Conservation (phyloP, 495 filamentous ascomycete species). For the Thermochaetoides thermophila region DNA sequence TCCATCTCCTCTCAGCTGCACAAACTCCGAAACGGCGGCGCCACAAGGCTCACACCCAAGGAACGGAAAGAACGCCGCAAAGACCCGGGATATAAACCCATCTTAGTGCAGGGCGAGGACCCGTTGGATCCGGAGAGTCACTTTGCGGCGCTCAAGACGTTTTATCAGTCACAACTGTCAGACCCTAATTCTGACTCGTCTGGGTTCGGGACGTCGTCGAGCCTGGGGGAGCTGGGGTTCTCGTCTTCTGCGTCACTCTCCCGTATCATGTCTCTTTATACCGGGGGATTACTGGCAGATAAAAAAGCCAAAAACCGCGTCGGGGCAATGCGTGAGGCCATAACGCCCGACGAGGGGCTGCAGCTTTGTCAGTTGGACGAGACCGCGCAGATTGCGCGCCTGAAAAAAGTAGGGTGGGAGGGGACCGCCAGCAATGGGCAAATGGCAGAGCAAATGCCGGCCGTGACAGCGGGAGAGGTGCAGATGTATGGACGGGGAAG, state of each 20-base stretch:
- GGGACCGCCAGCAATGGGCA: conserved; percentile 24
- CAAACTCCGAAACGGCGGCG: conserved; percentile 40
- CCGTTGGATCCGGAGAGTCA: conserved; percentile 29
- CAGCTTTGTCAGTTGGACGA: conserved; percentile 35
- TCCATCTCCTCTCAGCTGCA: conserved; percentile 71
- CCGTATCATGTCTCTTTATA: conserved; percentile 84
- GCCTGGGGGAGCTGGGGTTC: conserved; percentile 49
- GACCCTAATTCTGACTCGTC: conserved; percentile 35
- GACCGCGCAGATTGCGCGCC: conserved; percentile 32
- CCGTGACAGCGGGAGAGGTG: conserved; percentile 22
- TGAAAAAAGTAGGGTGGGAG: conserved; percentile 28
- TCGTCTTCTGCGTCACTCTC: conserved; percentile 65
- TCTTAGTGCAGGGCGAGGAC: conserved; percentile 7
- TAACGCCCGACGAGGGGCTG: conserved; percentile 53
- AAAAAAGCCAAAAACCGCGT: conserved; percentile 56
- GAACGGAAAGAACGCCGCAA: conserved; percentile 31
- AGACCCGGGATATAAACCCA: conserved; percentile 17
- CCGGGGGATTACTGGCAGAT: conserved; percentile 40
- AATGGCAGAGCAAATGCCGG: conserved; percentile 26
- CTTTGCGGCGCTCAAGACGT: conserved; percentile 46
- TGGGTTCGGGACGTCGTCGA: conserved; percentile 36
- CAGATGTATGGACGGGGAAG: conserved; percentile 34
- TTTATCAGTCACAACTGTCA: conserved; percentile 58
- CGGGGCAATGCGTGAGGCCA: conserved; percentile 64
- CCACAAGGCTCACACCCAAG: conserved; percentile 22